A percentile compares a stretch with the other conserved stretches of the same genome.
Evolutionary conservation across 805 yeast genomes (phyloP).

Genomic region (Candida stauntonica): DNA sequence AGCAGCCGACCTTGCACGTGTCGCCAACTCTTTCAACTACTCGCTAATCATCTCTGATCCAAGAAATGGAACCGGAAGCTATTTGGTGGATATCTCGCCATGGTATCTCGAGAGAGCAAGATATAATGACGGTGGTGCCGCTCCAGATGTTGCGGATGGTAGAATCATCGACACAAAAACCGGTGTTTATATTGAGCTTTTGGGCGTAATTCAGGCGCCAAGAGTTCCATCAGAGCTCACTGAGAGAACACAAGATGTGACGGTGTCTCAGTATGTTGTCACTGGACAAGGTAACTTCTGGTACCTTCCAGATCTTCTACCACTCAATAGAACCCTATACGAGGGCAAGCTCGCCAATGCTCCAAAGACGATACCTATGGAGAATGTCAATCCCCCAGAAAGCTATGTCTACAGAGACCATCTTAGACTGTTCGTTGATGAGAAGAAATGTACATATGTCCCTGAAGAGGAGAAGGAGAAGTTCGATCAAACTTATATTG

Average conservation of each 20-base stretch:
- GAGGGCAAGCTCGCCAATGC: slow-evolving; percentile 52
- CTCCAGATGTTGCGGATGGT: slow-evolving; percentile 44
- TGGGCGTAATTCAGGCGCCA: slow-evolving; percentile 36
- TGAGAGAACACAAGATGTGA: slow-evolving; percentile 10
- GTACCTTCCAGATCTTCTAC: slow-evolving; percentile 43
- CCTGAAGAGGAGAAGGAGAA: slow-evolving; percentile 37
- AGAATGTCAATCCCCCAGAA: slow-evolving; percentile 30
- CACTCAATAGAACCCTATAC: slow-evolving; percentile 49
- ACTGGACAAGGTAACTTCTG: slow-evolving; percentile 44
- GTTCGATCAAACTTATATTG: slow-evolving; percentile 34
- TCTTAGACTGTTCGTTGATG: slow-evolving; percentile 35
- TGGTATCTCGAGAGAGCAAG: slow-evolving; percentile 44
- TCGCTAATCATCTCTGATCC: slow-evolving; percentile 43
- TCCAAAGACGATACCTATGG: slow-evolving; percentile 39
- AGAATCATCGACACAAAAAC: slow-evolving; percentile 58
- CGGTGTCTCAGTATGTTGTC: slow-evolving; percentile 27
- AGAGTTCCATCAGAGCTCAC: slow-evolving; percentile 18
- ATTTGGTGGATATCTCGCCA: slow-evolving; percentile 45
- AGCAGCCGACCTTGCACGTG: slow-evolving; percentile 39
- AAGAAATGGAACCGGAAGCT: slow-evolving; percentile 41
- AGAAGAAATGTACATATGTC: slow-evolving; percentile 34
- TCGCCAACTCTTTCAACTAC: slow-evolving; percentile 44
- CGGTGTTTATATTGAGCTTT: slow-evolving; percentile 56
- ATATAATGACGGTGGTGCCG: slow-evolving; percentile 42
- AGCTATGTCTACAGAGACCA: slow-evolving; percentile 33